Percentiles rank a stretch among this genome's conserved stretches.
phyloP scores from a whole-genome alignment of 768 basidiomycete species.

The Pisolithus tinctorius region DNA sequence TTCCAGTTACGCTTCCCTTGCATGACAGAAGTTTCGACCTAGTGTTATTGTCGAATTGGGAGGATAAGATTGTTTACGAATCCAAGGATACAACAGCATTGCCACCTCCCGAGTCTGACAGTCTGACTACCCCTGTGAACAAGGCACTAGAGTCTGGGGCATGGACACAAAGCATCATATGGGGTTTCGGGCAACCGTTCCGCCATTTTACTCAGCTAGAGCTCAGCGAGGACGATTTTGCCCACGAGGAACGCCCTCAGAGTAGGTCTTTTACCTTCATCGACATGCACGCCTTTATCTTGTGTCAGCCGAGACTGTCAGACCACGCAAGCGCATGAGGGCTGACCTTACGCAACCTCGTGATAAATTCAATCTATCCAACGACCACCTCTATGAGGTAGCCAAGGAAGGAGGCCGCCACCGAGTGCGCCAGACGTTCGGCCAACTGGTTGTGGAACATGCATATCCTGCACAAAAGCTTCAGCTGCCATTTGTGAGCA shows the following conservation, averaged over 20 bases:
- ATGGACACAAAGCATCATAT: constrained; percentile 90
- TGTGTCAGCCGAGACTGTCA: constrained; percentile 38
- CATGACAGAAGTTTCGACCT: constrained; percentile 81
- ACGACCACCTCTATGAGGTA: constrained; percentile 93
- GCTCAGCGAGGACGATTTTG: constrained; percentile 64
- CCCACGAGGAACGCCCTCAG: constrained; percentile 57
- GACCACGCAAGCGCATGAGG: constrained; percentile 63
- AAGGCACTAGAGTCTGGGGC: constrained; percentile 75
- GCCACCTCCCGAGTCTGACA: constrained; percentile 34
- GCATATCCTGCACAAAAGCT: constrained; percentile 92
- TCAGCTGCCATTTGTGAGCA: constrained; percentile 87
- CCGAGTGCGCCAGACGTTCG: constrained; percentile 94
- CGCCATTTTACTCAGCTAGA: constrained; percentile 78
- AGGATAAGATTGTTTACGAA: constrained; percentile 76
- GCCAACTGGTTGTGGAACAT: constrained; percentile 92
- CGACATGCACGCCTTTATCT: constrained; percentile 3
- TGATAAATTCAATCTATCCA: constrained; percentile 95
- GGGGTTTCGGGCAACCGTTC: constrained; percentile 72
- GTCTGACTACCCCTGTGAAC: constrained; percentile 70
- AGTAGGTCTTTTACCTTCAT: constrained; percentile 20
- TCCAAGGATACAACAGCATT: constrained; percentile 33
- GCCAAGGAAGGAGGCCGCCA: constrained; percentile 82
- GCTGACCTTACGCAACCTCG: constrained; percentile 51
- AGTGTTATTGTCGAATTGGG: constrained; percentile 84
- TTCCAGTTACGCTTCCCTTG: constrained; percentile 59